Evolutionary conservation across 2,329 filamentous ascomycete genomes (phyloP).

Genomic region (Trichoderma arundinaceum): DNA sequence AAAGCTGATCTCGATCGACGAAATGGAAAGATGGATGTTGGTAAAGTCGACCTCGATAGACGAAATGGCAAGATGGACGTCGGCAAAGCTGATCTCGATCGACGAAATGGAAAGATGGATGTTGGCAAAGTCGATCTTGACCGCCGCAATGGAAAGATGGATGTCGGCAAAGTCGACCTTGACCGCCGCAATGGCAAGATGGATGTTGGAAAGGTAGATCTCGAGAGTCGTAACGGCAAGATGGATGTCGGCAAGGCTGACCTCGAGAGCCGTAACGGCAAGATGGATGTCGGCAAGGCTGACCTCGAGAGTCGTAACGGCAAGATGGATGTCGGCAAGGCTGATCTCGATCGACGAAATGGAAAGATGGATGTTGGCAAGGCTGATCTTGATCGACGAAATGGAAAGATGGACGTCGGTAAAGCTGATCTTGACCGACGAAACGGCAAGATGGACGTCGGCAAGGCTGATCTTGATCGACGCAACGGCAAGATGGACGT

Average conservation of each 20-base stretch:
- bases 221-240: background rate
- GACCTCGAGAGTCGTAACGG: no score
- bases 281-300: no score
- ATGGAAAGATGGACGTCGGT: background rate
- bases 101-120: background rate
- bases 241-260: background rate
- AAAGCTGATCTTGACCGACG: background rate
- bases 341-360: no score
- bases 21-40: background rate
- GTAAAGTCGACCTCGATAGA: background rate
- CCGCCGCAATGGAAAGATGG: background rate
- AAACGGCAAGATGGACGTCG: background rate
- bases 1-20: background rate
- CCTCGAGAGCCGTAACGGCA: no score
- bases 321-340: no score
- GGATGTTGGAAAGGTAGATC: background rate
- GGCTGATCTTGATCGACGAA: no score
- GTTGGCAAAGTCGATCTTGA: background rate
- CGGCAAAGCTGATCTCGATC: background rate
- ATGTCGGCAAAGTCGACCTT: background rate
- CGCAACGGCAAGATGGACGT: background rate
- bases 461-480: background rate
- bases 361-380: no score
- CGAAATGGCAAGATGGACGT: background rate
- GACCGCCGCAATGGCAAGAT: background rate